Base-by-base conservation (phyloP, 1,284 basidiomycete species). In the Retiboletus flavoniger region DNA sequence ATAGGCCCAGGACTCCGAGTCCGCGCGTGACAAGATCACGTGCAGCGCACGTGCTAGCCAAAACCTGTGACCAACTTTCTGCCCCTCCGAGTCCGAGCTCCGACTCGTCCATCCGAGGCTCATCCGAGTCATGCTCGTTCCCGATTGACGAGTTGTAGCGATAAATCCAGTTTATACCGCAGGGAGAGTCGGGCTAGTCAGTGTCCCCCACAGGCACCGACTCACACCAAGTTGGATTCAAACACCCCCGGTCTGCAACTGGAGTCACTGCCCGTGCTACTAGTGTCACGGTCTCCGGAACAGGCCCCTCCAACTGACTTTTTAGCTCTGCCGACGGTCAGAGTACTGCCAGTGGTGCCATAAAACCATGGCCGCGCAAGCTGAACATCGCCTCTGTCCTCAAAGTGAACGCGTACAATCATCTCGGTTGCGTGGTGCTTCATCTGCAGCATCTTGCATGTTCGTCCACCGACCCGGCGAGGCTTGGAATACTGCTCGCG, bases 401-500 rank as follows among this genome's bases (percentile, higher is more conserved):
- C 57, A 86, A 92, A 67, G 81, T 93, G 47, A 95, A 95, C 63
- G 80, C 84, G 3, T 75, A 82, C 31, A 91, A 94, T 68, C 69
- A 75, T 62, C 75, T 88, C 28, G 92, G 91, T 8, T 76, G 89
- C 51, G 91, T 93, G 0, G 87, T 91, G 1, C 79, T 98, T n/a
- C n/a, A n/a, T n/a, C n/a, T n/a, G n/a, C n/a, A n/a, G 9, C 96
- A 98, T 69, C 82, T 95, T 43, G 90, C 89, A 0, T 87, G 88
- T 50, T 73, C 85, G 10, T 79, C 82, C 21, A 70, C 75, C 24
- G 78, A 82, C 13, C 73, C 82, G 2, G 81, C 84, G 32, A 82
- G n/a, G 85, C 36, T 71, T 91, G 60, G 89, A 94, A 77, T 91
- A 47, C 76, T 98, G n/a, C 79, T 98, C 47, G 81, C 83, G 10